A percentile compares a stretch with the other conserved stretches of the same genome.
Conservation (phyloP, 345 rosid genomes). For the Cardiospermum halicacabum region DNA sequence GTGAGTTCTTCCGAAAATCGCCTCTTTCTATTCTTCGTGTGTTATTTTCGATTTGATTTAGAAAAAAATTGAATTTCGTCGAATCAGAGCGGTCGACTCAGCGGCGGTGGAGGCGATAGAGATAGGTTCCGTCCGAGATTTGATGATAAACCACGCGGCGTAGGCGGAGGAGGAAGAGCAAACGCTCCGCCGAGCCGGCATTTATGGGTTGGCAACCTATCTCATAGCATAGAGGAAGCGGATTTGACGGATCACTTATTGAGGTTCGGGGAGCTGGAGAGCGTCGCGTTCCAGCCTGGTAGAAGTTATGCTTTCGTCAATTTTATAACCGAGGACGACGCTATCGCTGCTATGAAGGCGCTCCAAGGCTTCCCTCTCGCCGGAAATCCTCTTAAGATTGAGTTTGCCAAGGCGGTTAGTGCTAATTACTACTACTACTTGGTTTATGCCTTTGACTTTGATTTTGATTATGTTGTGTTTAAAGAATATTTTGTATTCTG, state of each 20-base stretch:
- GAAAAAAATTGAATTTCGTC: not conserved
- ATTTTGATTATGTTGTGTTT: constrained; percentile 3
- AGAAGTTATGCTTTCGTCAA: constrained; percentile 83
- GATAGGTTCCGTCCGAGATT: constrained; percentile 34
- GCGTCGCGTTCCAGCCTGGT: constrained; percentile 75
- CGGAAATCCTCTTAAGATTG: constrained; percentile 84
- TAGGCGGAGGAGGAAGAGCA: constrained; percentile 20
- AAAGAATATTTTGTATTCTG: not conserved
- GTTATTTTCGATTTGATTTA: not conserved
- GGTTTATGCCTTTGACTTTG: constrained; percentile 11
- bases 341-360: constrained; percentile 58
- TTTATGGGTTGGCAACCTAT: constrained; percentile 89
- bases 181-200: constrained; percentile 79
- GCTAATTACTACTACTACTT: constrained; percentile 24
- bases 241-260: constrained; percentile 49
- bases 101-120: constrained; percentile 44
- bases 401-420: constrained; percentile 99
- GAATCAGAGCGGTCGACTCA: constrained; percentile 25
- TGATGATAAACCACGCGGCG: constrained; percentile 23
- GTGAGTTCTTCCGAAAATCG: constrained; percentile 6
- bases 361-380: constrained; percentile 76
- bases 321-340: constrained; percentile 60
- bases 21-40: constrained; percentile 1
- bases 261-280: constrained; percentile 74
- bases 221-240: constrained; percentile 49